A percentile compares a stretch with the other conserved stretches of the same genome.
phyloP scores from a whole-genome alignment of 768 basidiomycete species.

The Boletus sp. region DNA sequence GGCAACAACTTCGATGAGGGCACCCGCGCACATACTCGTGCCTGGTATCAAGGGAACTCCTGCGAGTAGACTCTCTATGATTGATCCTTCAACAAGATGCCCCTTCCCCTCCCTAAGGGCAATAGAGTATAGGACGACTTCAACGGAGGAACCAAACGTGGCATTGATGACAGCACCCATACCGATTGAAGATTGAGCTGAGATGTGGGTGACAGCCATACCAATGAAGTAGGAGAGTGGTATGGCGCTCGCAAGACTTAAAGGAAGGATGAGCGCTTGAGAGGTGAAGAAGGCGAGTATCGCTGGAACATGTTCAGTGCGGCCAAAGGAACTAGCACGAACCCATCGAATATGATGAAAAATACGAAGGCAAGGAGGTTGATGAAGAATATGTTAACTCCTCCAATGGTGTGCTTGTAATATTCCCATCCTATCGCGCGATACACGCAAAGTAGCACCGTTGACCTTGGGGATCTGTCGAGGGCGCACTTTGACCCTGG shows the following conservation, averaged over 20 bases:
- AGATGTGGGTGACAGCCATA: slow-evolving; percentile 98
- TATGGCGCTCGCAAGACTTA: slow-evolving; percentile 88
- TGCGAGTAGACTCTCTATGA: too few relatives aligned
- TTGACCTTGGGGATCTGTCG: slow-evolving; percentile 69
- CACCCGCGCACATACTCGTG: too few relatives aligned
- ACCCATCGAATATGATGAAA: too few relatives aligned
- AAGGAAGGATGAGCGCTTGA: slow-evolving; percentile 75
- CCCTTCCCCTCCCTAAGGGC: slow-evolving; percentile 91
- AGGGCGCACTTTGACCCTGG: slow-evolving; percentile 88
- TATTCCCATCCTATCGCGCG: slow-evolving; percentile 87
- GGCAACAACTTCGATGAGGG: too few relatives aligned
- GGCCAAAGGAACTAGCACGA: too few relatives aligned
- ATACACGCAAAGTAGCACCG: slow-evolving; percentile 93
- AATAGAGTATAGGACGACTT: slow-evolving; percentile 90
- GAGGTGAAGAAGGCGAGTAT: slow-evolving; percentile 70
- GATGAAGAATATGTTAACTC: too few relatives aligned
- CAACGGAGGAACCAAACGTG: slow-evolving; percentile 95
- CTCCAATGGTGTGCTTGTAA: too few relatives aligned
- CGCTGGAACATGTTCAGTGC: slow-evolving; percentile 58
- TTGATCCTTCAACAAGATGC: slow-evolving; percentile 93
- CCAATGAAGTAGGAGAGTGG: slow-evolving; percentile 99
- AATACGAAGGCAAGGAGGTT: too few relatives aligned
- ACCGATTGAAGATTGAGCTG: slow-evolving; percentile 97
- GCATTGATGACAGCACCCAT: slow-evolving; percentile 99
- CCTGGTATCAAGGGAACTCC: too few relatives aligned